Evolutionary conservation across 352 stramenopile genomes (phyloP), one percentile per base, ranked within the genome.

Genomic region (Globisporangium viniferum): DNA sequence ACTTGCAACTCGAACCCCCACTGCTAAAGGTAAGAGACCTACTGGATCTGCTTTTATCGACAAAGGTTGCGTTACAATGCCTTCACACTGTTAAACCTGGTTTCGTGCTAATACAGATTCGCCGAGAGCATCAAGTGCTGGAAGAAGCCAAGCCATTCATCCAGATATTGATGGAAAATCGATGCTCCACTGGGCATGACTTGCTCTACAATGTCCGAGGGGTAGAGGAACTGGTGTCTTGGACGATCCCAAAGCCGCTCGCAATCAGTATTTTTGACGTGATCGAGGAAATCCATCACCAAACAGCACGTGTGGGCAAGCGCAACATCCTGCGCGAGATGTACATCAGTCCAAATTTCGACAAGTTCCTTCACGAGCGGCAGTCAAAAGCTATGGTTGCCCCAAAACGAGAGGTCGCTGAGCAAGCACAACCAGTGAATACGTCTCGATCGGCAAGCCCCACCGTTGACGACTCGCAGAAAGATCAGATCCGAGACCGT

Each of bases 181-280:
- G 69, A 2, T 90, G 81, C 55, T 89, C 77, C 31, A 85, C 73
- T 1, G 79, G 67, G 9, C 84, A 80, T 41, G 82, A 92, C 58
- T 67, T 92, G 48, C 72, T 92, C 39, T 81, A 82, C 66, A 84
- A 80, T 39, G 73, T 79, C 2, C 71, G 71, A 14, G 80, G 79
- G 5, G 69, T 89, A 5, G 65, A 80, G 3, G 77, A 90, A n/a
- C 48, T 92, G 0, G 71, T 85, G 0, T 78, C 73, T 0, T 92
- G 84, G 84, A 76, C 73, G 24, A 71, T 90, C 9, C 82, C 82
- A 15, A 59, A 65, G 3, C 73, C 79, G 20, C 71, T 92, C 4
- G 84, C 79, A 5, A 70, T 77, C 56, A 75, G 56, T 0, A 79
- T 92, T 27, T 91, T 84, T 64, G 74, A 79, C 36, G 75, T 88